Conservation (phyloP, 495 filamentous ascomycete genomes). For the Symbiotaphrina buchneri region DNA sequence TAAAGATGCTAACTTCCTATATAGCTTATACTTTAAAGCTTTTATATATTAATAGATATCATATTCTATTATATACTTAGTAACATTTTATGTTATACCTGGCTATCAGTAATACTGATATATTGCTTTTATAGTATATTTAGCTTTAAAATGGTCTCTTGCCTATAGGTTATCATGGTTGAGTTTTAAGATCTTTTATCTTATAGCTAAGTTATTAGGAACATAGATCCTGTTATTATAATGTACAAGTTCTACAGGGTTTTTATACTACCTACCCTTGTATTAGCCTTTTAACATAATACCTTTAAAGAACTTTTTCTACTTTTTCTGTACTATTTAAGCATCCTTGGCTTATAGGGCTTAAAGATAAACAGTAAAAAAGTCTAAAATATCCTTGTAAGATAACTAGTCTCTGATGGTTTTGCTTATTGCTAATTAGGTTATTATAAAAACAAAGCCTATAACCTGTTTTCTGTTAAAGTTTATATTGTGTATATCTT, state of each 20-base stretch:
- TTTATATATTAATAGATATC: slow-evolving; percentile 4
- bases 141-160: slow-evolving; percentile 4
- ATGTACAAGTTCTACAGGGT: neutral
- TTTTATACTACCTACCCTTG: neutral
- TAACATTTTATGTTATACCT: slow-evolving; percentile 1
- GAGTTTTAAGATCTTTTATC: neutral
- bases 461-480: too few relatives aligned
- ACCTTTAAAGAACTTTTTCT: neutral
- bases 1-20: slow-evolving; percentile 5
- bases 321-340: neutral
- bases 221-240: neutral
- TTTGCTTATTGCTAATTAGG: too few relatives aligned
- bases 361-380: too few relatives aligned
- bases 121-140: slow-evolving; percentile 3
- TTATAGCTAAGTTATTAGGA: neutral
- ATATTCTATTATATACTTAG: slow-evolving; percentile 1
- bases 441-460: too few relatives aligned
- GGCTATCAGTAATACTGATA: slow-evolving; percentile 5
- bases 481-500: too few relatives aligned
- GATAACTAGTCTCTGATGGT: neutral
- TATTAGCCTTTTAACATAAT: neutral
- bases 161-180: neutral
- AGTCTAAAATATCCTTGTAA: neutral
- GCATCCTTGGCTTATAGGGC: neutral
- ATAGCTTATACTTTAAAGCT: slow-evolving; percentile 2